phyloP scores from a whole-genome alignment of 495 filamentous ascomycete species.

The Neohortaea acidophila region DNA sequence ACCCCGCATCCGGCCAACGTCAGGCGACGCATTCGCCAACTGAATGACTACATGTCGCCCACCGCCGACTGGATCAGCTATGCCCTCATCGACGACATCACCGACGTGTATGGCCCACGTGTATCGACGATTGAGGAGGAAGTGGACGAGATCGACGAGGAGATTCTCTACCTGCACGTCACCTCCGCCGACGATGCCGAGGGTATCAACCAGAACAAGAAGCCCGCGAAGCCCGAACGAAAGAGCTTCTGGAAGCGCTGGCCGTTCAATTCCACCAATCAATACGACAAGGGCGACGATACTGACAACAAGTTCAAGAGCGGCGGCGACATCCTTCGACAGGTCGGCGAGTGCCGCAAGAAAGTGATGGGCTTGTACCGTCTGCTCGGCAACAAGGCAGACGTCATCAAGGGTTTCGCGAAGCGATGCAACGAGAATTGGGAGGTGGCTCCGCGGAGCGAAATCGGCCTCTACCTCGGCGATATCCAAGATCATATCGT shows the following conservation, averaged over 20 bases:
- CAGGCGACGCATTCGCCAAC: slow-evolving; percentile 76
- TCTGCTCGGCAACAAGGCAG: slow-evolving; percentile 88
- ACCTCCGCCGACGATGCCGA: slow-evolving; percentile 26
- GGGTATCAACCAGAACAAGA: slow-evolving; percentile 10
- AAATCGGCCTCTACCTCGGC: slow-evolving; percentile 89
- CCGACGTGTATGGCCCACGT: slow-evolving; percentile 81
- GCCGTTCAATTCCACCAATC: slow-evolving; percentile 3
- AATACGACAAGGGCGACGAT: slow-evolving; percentile 22
- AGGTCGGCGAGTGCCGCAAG: slow-evolving; percentile 85
- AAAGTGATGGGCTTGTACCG: slow-evolving; percentile 92
- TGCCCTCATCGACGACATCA: slow-evolving; percentile 94
- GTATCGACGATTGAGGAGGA: slow-evolving; percentile 57
- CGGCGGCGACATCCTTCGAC: slow-evolving; percentile 70
- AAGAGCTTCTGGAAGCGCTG: too few relatives aligned
- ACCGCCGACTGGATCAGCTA: slow-evolving; percentile 97
- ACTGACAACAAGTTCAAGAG: too few relatives aligned
- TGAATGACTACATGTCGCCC: slow-evolving; percentile 84
- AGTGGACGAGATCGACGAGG: slow-evolving; percentile 31
- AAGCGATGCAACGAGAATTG: slow-evolving; percentile 97
- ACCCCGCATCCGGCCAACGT: slow-evolving; percentile 93
- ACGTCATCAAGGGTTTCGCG: slow-evolving; percentile 98
- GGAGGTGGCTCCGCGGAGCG: slow-evolving; percentile 85
- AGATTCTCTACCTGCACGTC: slow-evolving; percentile 52
- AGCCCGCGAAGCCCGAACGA: slow-evolving; percentile 9
- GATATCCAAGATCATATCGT: slow-evolving; percentile 98